Conservation (phyloP, 1,139 yeast species). For the Yamadazyma oceani region DNA sequence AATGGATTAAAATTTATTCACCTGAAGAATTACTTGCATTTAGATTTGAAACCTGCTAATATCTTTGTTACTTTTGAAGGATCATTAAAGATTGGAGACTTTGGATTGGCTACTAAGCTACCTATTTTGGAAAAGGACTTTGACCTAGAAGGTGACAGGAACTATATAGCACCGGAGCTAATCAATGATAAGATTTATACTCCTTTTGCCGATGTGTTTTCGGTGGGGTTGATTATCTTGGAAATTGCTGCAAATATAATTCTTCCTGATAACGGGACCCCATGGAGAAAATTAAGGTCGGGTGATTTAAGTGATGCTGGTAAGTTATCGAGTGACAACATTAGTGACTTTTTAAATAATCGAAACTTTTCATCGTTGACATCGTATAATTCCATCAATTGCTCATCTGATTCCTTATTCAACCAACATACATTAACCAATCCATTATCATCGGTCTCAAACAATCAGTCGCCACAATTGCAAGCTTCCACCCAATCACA, state of each 20-base stretch:
- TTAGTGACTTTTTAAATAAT: constrained; percentile 46
- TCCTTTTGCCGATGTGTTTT: constrained; percentile 91
- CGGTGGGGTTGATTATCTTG: constrained; percentile 86
- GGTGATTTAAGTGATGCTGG: constrained; percentile 98
- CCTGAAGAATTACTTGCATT: constrained; percentile 69
- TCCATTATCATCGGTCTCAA: constrained; percentile 1
- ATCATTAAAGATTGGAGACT: constrained; percentile 79
- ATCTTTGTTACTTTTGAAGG: constrained; percentile 95
- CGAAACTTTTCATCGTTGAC: constrained; percentile 39
- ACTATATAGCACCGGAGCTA: constrained; percentile 96
- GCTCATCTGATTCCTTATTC: constrained; percentile 13
- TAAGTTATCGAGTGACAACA: constrained; percentile 59
- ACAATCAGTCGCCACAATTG: neutral
- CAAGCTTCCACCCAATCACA: constrained; percentile 4
- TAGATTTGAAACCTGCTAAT: constrained; percentile 94
- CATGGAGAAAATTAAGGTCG: constrained; percentile 94
- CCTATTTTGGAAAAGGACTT: constrained; percentile 58
- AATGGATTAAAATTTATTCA: constrained; percentile 83
- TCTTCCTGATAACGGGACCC: constrained; percentile 93
- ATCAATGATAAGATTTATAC: constrained; percentile 80
- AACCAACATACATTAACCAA: constrained; percentile 9
- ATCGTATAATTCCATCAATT: constrained; percentile 27
- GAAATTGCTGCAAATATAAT: constrained; percentile 96
- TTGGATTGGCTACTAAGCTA: constrained; percentile 58
- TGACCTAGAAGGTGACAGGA: constrained; percentile 96